phyloP scores from a whole-genome alignment of 2,329 filamentous ascomycete species.

The Exophiala sp. region DNA sequence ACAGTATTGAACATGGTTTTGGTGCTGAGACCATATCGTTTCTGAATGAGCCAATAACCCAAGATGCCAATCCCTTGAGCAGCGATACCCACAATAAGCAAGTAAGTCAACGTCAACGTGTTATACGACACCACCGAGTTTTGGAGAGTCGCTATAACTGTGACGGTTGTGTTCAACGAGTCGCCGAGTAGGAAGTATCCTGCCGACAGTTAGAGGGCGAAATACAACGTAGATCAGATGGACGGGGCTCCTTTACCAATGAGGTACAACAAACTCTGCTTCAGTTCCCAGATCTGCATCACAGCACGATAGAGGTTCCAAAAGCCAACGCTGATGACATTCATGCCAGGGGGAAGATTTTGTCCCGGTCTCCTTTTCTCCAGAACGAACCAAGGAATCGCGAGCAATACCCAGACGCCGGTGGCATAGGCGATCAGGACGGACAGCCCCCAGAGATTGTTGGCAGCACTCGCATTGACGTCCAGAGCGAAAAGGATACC shows the following conservation, averaged over 20 bases:
- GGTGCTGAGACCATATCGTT: constrained; percentile 53
- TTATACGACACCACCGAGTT: constrained; percentile 61
- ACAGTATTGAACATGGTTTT: constrained; percentile 65
- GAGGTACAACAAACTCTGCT: constrained; percentile 61
- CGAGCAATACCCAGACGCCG: constrained; percentile 58
- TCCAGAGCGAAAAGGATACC: constrained; percentile 57
- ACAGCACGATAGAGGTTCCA: constrained; percentile 57
- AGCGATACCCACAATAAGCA: constrained; percentile 60
- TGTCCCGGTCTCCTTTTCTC: constrained; percentile 60
- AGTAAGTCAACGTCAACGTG: constrained; percentile 59
- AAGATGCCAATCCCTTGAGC: constrained; percentile 59
- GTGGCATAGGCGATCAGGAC: constrained; percentile 61
- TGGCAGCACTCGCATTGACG: constrained; percentile 53
- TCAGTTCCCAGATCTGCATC: constrained; percentile 57
- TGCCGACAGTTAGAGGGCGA: neutral
- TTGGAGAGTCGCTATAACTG: constrained; percentile 60
- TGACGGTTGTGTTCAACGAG: constrained; percentile 63
- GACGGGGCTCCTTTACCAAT: constrained; percentile 42
- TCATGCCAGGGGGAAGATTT: constrained; percentile 41
- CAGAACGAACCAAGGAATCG: constrained; percentile 60
- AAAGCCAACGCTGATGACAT: constrained; percentile 52
- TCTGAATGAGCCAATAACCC: constrained; percentile 57
- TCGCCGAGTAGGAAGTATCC: constrained; percentile 65
- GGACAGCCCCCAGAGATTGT: constrained; percentile 62
- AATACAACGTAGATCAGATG: neutral